phyloP scores from a whole-genome alignment of 257 asterid species.

The Echites panduratus region DNA sequence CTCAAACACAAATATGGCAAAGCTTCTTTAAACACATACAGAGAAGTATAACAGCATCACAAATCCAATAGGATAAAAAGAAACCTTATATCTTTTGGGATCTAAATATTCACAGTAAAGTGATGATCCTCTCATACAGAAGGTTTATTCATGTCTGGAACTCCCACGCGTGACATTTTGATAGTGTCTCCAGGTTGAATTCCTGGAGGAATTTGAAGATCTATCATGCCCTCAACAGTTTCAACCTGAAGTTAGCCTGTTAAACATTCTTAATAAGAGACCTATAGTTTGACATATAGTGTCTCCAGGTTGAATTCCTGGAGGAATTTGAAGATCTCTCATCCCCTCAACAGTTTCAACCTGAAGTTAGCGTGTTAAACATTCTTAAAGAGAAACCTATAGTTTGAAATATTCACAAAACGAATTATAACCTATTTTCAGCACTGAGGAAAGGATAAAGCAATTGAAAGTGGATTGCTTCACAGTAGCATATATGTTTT shows the following conservation, averaged over 20 bases:
- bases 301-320: slow-evolving; percentile 91
- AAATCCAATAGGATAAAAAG: slow-evolving; percentile 12
- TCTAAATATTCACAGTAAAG: slow-evolving; percentile 68
- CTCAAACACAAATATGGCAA: not conserved
- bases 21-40: slow-evolving; percentile 1
- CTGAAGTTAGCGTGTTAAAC: slow-evolving; percentile 34
- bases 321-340: slow-evolving; percentile 76
- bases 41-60: not conserved
- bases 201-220: slow-evolving; percentile 84
- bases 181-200: slow-evolving; percentile 81
- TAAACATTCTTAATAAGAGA: slow-evolving; percentile 3
- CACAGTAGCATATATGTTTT: not conserved
- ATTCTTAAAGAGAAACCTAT: not conserved
- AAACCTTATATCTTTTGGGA: slow-evolving; percentile 78
- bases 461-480: not conserved
- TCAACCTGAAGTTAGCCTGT: slow-evolving; percentile 50
- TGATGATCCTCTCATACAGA: slow-evolving; percentile 79
- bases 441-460: not conserved
- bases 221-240: slow-evolving; percentile 78
- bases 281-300: slow-evolving; percentile 20
- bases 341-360: slow-evolving; percentile 81
- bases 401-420: not conserved
- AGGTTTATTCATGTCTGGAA: slow-evolving; percentile 73
- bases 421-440: not conserved
- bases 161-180: slow-evolving; percentile 69